phyloP scores from a whole-genome alignment of 192 early-diverging fungal species.

The Coemansia sp. region DNA sequence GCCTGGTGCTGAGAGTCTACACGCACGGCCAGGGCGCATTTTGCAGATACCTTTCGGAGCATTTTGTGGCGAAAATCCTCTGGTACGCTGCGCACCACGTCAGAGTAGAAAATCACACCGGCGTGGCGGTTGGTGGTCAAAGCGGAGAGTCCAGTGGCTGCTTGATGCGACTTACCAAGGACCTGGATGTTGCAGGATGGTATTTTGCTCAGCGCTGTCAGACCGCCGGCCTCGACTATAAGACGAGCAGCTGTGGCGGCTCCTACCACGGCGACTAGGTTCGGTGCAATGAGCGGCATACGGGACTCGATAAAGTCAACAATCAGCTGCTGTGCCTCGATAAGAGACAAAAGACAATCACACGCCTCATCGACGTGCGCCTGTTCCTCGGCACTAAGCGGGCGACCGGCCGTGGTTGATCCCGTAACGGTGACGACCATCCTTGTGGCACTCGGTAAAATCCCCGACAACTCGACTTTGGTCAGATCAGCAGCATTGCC shows the following conservation, averaged over 20 bases:
- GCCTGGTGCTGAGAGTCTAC: conserved; percentile 73
- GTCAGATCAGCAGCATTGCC: conserved; percentile 78
- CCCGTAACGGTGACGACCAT: conserved; percentile 93
- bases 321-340: conserved; percentile 60
- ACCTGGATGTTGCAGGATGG: conserved; percentile 88
- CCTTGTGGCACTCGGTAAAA: conserved; percentile 76
- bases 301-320: conserved; percentile 88
- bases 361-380: conserved; percentile 70
- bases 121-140: conserved; percentile 65
- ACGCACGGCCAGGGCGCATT: conserved; percentile 78
- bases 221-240: conserved; percentile 84
- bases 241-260: conserved; percentile 84
- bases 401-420: conserved; percentile 74
- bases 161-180: conserved; percentile 44
- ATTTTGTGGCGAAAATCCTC: conserved; percentile 76
- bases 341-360: conserved; percentile 66
- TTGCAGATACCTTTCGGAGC: conserved; percentile 76
- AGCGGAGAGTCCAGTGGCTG: conserved; percentile 22
- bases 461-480: conserved; percentile 70
- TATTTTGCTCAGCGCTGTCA: conserved; percentile 81
- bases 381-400: conserved; percentile 60
- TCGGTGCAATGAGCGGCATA: conserved; percentile 92
- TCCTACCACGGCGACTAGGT: conserved; percentile 83
- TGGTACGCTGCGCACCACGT: conserved; percentile 64
- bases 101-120: conserved; percentile 78